Base-by-base conservation (phyloP, 257 asterid species). In the Gynochthodes officinalis region DNA sequence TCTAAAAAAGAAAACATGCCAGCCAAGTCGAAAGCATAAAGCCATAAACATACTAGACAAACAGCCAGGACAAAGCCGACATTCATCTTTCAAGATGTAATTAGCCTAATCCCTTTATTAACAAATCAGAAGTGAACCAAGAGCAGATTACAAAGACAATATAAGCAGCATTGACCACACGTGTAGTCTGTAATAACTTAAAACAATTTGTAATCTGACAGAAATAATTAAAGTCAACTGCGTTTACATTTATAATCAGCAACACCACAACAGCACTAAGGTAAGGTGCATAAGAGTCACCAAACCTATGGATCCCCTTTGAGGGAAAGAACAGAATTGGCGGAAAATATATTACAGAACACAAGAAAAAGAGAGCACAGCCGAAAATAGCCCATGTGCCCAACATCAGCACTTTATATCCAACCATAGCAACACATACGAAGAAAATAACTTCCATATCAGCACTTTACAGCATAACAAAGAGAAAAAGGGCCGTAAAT, bases 201-300 rank as follows among this genome's bases (percentile, higher is more conserved):
- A 30, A 48, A 46, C 49, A 59, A 44, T 37, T 12, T 25, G 55
- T n/a, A 23, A 37, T 70, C 52, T 6, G 16, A 52, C 39, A 33
- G 16, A 40, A 19, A 48, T 37, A n/a, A 37, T 11, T 39, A 5
- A 73, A 54, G 67, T 73, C 72, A 54, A 64, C 58, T 27, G 12
- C 1, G 16, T 25, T 16, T 15, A 21, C 23, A 1, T 23, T 57
- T 25, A 7, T 39, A 30, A 25, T 25, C 21, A 55, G 12, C 35
- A 18, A 69, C 27, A 6, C 1, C 19, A 13, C 53, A 12, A 21
- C 53, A 48, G 21, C 53, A 4, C 16, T 3, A 19, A 53, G 48
- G 48, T 4, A 4, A 69, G 52, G 16, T 30, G 32, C 42, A 30
- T 8, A 15, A 21, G 2, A 53, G n/a, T n/a, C n/a, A n/a, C 27